Conservation (phyloP, 208 protist genomes). For the Trypanosoma cruzi region DNA sequence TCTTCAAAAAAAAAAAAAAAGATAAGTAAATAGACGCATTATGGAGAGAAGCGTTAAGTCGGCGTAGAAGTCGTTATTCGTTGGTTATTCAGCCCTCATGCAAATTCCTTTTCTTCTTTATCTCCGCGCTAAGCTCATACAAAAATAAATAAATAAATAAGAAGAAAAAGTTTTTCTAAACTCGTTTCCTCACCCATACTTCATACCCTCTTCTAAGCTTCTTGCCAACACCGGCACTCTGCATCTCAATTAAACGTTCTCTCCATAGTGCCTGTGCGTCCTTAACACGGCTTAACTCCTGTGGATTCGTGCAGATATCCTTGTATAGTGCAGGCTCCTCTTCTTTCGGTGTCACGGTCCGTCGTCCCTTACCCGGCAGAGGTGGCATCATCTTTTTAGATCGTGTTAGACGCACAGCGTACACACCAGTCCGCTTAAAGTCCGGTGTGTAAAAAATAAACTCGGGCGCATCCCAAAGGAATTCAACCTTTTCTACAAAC, state of each 20-base stretch:
- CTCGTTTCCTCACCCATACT: constrained; percentile 5
- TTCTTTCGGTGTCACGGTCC: not conserved
- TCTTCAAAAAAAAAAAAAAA: too few relatives aligned
- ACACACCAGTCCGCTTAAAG: constrained; percentile 11
- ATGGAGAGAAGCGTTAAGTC: too few relatives aligned
- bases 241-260: constrained; percentile 9
- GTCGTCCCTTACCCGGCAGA: not conserved
- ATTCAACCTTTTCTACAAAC: constrained; percentile 19
- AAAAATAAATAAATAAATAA: not conserved
- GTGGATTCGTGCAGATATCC: constrained; percentile 7
- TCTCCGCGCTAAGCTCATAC: not conserved
- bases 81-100: too few relatives aligned
- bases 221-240: not conserved
- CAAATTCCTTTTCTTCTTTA: not conserved
- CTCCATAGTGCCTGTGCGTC: constrained; percentile 9
- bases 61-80: too few relatives aligned
- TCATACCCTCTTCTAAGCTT: constrained; percentile 4
- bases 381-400: not conserved
- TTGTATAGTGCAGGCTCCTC: constrained; percentile 14
- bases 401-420: constrained; percentile 21
- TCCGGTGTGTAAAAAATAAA: constrained; percentile 18
- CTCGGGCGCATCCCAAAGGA: constrained; percentile 11
- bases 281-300: not conserved
- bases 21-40: too few relatives aligned
- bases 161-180: not conserved